phyloP scores from a whole-genome alignment of 1,284 basidiomycete genomes.

The Quambalaria eucalypti region DNA sequence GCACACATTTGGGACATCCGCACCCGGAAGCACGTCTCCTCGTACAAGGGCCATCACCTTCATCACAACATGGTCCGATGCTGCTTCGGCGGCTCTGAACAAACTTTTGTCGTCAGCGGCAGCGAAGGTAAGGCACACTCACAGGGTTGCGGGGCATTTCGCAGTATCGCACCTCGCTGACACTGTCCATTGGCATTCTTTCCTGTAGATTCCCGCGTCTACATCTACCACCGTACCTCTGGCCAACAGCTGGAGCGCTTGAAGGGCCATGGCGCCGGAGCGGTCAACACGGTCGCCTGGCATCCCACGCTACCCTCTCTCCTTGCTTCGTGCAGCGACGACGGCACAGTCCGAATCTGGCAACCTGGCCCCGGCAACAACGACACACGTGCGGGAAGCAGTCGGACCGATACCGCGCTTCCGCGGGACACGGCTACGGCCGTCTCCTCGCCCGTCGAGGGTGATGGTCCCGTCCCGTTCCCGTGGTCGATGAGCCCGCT shows the following conservation, averaged over 20 bases:
- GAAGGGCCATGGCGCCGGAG: slow-evolving; percentile 70
- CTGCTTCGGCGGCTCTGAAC: slow-evolving; percentile 85
- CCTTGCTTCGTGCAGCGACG: slow-evolving; percentile 60
- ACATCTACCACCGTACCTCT: slow-evolving; percentile 87
- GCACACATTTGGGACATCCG: slow-evolving; percentile 76
- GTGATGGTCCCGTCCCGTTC: not conserved
- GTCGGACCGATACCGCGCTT: not conserved
- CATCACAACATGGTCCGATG: slow-evolving; percentile 68
- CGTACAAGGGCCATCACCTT: slow-evolving; percentile 29
- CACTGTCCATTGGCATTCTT: not conserved
- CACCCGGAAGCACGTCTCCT: slow-evolving; percentile 55
- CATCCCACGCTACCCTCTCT: slow-evolving; percentile 72
- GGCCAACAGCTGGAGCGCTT: slow-evolving; percentile 73
- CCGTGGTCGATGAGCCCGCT: slow-evolving; percentile 1
- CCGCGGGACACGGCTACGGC: not conserved
- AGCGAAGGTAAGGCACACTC: slow-evolving; percentile 72
- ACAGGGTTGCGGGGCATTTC: too few species aligned
- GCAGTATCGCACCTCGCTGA: not conserved
- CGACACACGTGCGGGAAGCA: not conserved
- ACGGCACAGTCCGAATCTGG: slow-evolving; percentile 38
- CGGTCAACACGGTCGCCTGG: slow-evolving; percentile 94
- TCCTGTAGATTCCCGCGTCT: slow-evolving; percentile 56
- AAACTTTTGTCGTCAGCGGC: slow-evolving; percentile 82
- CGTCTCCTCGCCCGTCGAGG: not conserved
- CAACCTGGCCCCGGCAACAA: slow-evolving; percentile 8